Percentiles rank a stretch among this genome's conserved stretches.
Conservation (phyloP, 2,329 filamentous ascomycete species). For the Xylariaceae sp. region DNA sequence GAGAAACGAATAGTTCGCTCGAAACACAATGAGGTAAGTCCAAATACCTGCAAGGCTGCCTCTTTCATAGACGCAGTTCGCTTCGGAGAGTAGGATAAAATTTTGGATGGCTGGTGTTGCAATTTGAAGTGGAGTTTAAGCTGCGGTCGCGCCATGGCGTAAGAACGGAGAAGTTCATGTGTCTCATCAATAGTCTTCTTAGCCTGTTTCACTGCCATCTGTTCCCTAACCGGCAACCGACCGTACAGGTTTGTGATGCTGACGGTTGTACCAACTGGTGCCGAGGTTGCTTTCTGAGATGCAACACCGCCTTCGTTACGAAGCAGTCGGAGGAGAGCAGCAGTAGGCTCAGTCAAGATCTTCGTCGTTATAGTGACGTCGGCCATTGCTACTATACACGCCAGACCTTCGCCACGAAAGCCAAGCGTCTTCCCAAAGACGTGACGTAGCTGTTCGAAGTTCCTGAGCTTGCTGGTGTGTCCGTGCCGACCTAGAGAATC, state of each 20-base stretch:
- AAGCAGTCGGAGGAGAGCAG: slow-evolving; percentile 43
- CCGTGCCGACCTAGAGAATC: slow-evolving; percentile 59
- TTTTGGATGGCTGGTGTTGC: slow-evolving; percentile 46
- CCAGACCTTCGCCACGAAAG: slow-evolving; percentile 72
- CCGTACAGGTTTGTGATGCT: slow-evolving; percentile 57
- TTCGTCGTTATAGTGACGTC: slow-evolving; percentile 61
- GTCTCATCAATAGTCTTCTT: slow-evolving; percentile 54
- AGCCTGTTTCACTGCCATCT: slow-evolving; percentile 54
- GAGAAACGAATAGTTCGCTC: slow-evolving; percentile 28
- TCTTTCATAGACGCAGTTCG: slow-evolving; percentile 48
- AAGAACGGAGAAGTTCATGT: slow-evolving; percentile 57
- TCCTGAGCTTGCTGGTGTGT: slow-evolving; percentile 69
- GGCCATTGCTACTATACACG: slow-evolving; percentile 59
- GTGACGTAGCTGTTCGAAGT: slow-evolving; percentile 57
- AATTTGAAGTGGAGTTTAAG: slow-evolving; percentile 60
- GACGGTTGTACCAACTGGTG: slow-evolving; percentile 67
- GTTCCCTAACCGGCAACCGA: slow-evolving; percentile 59
- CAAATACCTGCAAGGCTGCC: slow-evolving; percentile 59
- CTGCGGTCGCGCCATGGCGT: slow-evolving; percentile 62
- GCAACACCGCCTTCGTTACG: slow-evolving; percentile 38
- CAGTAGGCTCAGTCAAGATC: slow-evolving; percentile 57
- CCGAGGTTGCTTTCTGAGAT: slow-evolving; percentile 38
- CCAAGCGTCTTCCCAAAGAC: slow-evolving; percentile 62
- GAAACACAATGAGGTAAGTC: slow-evolving; percentile 54
- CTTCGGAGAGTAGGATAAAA: slow-evolving; percentile 62